These are phyloP conservation scores for Termitomyces sp. DNA, from an alignment of 768 basidiomycete species.

Conservation along the genomic window DNA sequence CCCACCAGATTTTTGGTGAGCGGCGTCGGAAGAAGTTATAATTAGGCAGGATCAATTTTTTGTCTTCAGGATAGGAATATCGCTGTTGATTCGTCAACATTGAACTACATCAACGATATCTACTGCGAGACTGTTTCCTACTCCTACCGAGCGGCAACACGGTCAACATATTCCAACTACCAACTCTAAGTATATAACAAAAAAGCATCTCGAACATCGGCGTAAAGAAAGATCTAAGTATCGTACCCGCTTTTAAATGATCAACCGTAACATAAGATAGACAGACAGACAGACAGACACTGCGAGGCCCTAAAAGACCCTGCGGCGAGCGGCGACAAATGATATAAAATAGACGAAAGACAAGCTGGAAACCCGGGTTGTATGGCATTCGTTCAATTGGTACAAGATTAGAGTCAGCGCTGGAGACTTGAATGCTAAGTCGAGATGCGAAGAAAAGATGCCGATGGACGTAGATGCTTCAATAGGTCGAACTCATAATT, in stretches of 20 bases:
- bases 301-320: not conserved
- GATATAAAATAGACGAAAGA: slow-evolving; percentile 13
- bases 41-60: not conserved
- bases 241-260: slow-evolving; percentile 14
- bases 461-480: slow-evolving; percentile 11
- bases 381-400: slow-evolving; percentile 4
- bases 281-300: not conserved
- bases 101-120: not conserved
- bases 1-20: not conserved
- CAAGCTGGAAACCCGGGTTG: not conserved
- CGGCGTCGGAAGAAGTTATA: not conserved
- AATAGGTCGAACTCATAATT: slow-evolving; percentile 2
- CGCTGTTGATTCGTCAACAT: not conserved
- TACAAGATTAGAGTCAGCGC: slow-evolving; percentile 13
- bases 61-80: not conserved
- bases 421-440: slow-evolving; percentile 1
- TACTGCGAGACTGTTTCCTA: not conserved
- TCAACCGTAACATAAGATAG: slow-evolving; percentile 11
- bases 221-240: slow-evolving; percentile 12
- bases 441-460: slow-evolving; percentile 7
- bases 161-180: slow-evolving; percentile 5
- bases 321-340: slow-evolving; percentile 8
- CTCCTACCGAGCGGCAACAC: slow-evolving; percentile 1
- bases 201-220: slow-evolving; percentile 7
- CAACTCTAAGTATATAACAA: not conserved